phyloP scores from a whole-genome alignment of 495 filamentous ascomycete genomes.

The Talaromyces nanjingensis region DNA sequence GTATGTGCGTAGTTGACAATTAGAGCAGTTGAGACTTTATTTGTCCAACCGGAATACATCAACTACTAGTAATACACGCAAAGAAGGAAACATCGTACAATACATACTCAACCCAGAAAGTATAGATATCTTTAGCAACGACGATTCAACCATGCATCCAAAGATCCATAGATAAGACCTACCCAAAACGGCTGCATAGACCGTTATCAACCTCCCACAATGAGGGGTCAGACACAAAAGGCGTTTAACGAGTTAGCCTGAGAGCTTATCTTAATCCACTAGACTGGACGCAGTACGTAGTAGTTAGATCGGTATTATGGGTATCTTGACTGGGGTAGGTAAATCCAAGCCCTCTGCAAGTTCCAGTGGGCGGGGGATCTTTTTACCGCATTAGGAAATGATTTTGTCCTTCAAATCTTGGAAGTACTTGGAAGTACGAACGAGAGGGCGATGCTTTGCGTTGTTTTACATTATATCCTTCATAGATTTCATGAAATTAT shows the following conservation, averaged over 20 bases:
- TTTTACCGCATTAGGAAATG: slow-evolving; percentile 3
- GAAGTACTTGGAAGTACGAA: background rate
- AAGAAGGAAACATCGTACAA: background rate
- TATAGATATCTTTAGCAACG: background rate
- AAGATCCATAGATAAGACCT: slow-evolving; percentile 5
- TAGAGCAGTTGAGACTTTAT: background rate
- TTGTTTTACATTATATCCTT: background rate
- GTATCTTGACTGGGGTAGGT: background rate
- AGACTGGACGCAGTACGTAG: background rate
- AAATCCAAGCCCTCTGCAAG: background rate
- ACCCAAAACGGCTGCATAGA: background rate
- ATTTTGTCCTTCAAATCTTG: background rate
- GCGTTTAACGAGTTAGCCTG: background rate
- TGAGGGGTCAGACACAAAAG: background rate
- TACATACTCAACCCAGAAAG: background rate
- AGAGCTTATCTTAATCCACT: background rate
- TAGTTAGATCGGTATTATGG: background rate
- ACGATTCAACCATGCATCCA: slow-evolving; percentile 13
- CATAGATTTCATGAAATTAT: background rate
- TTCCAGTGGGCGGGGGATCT: background rate
- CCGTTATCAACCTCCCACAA: background rate
- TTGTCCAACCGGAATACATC: background rate
- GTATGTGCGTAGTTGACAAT: too few relatives aligned
- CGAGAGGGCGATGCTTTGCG: background rate
- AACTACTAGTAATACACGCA: background rate